Evolutionary conservation across 345 rosid genomes (phyloP), one percentile per base, ranked within the genome.

Genomic region (Nasturtium officinale): DNA sequence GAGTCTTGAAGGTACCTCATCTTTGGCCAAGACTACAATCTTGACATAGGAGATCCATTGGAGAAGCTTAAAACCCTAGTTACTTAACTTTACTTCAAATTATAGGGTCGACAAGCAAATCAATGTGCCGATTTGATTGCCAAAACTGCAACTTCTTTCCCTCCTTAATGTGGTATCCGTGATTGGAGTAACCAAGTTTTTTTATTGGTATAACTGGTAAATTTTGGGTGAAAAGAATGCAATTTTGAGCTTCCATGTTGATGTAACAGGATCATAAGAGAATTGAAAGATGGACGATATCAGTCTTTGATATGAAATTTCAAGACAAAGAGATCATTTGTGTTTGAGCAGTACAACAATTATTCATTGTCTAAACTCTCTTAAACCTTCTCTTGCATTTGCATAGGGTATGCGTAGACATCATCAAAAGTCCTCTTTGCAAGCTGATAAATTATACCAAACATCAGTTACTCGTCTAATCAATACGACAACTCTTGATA

Each of bases 391-490:
- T 65, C 52, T 40, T 2, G 23, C 12, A 58, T 21, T 71, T n/a
- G 68, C 73, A 47, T 10, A 55, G 65, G 35, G 75, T 55, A 28
- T 13, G n/a, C 15, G 60, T 28, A 56, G 61, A 21, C 76, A 63
- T 78, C 84, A 76, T 82, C 87, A 82, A 66, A 55, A 78, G 87
- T 87, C 87, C 74, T 80, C 77, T 54, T 57, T 77, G 79, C 75
- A 78, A 72, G 82, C 85, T 81, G 78, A 72, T 63, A 73, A 64
- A 67, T 74, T 63, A 71, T 65, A 65, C 51, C 48, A 71, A 55
- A 69, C 73, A 77, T 77, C 59, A 77, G 80, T 77, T 38, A 65
- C 67, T 17, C 7, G 5, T 65, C 47, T 4, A 23, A 16, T 25
- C 61, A 48, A 57, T 38, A 71, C 63, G 65, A 16, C 7, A 28